Percentiles rank a stretch among this genome's conserved stretches.
Evolutionary conservation across 768 basidiomycete species (phyloP).

Genomic region (Kockovaella imperatae): DNA sequence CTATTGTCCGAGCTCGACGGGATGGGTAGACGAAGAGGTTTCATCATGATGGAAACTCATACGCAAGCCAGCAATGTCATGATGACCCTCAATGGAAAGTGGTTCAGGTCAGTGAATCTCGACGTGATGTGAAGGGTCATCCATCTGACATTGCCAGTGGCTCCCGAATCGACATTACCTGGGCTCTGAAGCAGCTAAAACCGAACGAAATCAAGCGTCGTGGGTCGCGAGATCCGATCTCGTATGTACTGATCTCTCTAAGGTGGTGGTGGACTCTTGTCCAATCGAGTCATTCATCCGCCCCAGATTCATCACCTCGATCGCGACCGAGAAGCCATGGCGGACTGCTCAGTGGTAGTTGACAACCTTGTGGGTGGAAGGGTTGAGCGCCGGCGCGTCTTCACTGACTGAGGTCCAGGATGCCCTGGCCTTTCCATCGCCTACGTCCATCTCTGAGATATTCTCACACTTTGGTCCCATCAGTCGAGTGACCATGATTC

Average conservation of each 20-base stretch:
- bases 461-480: conserved; percentile 29
- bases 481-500: conserved; percentile 15
- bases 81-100: conserved; percentile 15
- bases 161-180: conserved; percentile 30
- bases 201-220: too few relatives aligned
- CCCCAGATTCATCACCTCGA: conserved; percentile 19
- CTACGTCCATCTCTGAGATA: conserved; percentile 16
- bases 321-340: conserved; percentile 6
- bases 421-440: conserved; percentile 16
- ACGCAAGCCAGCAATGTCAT: conserved; percentile 22
- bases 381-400: neutral
- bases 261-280: conserved; percentile 16
- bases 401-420: conserved; percentile 19
- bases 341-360: conserved; percentile 21
- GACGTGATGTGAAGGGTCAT: neutral
- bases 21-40: conserved; percentile 27
- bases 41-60: conserved; percentile 34
- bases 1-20: conserved; percentile 33
- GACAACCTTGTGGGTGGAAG: conserved; percentile 25
- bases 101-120: conserved; percentile 24
- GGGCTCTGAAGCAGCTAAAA: conserved; percentile 33
- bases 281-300: conserved; percentile 30
- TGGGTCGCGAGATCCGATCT: neutral
- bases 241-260: neutral
- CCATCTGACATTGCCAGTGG: conserved; percentile 13